These are phyloP conservation scores for Populus deltoides DNA, from an alignment of 345 rosid species.

Conservation along the genomic window DNA sequence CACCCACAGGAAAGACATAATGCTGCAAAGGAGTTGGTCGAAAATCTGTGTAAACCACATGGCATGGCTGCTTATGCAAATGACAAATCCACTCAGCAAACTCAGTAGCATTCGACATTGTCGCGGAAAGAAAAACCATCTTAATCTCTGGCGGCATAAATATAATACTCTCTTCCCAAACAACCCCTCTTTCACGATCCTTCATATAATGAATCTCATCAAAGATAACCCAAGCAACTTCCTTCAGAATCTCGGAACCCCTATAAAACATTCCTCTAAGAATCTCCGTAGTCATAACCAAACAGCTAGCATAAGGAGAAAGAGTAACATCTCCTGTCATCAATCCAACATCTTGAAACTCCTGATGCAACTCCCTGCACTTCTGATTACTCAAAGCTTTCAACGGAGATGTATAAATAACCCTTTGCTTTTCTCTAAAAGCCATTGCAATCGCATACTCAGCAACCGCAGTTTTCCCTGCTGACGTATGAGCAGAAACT, in stretches of 20 bases:
- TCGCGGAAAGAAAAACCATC: conserved; percentile 97
- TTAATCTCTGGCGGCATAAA: conserved; percentile 94
- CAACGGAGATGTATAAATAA: conserved; percentile 89
- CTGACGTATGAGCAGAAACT: conserved; percentile 96
- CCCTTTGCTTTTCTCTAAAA: conserved; percentile 91
- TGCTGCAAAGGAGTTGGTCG: conserved; percentile 99
- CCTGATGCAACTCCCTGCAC: conserved; percentile 89
- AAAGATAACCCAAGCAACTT: conserved; percentile 97
- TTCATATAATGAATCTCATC: conserved; percentile 99
- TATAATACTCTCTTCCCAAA: conserved; percentile 97
- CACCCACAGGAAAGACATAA: conserved; percentile 91
- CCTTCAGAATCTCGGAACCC: conserved; percentile 93
- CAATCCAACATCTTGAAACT: conserved; percentile 91
- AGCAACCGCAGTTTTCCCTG: conserved; percentile 97
- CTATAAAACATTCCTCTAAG: conserved; percentile 94
- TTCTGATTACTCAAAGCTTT: conserved; percentile 99
- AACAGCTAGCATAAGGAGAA: conserved; percentile 90
- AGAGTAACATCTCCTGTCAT: conserved; percentile 99
- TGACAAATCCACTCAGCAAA: conserved; percentile 97
- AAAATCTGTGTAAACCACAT: conserved; percentile 94
- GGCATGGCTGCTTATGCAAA: conserved; percentile 95
- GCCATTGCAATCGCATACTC: conserved; percentile 99
- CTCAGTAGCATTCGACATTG: conserved; percentile 98
- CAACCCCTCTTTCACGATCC: conserved; percentile 97
- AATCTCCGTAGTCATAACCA: conserved; percentile 98